Base-by-base conservation (phyloP, 78 protist species). In the Cavenderia fasciculata region DNA sequence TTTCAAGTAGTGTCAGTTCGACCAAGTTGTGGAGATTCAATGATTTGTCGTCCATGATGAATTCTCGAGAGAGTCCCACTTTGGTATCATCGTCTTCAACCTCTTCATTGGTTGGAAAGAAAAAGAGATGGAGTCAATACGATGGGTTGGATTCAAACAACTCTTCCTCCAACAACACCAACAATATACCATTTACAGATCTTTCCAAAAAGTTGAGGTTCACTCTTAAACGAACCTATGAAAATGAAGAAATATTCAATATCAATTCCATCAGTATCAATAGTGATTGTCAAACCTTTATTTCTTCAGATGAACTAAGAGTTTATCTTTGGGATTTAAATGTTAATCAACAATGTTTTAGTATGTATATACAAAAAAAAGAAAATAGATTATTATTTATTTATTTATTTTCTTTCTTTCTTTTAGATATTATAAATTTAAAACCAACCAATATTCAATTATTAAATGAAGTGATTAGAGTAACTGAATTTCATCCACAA, bases 261-360 rank as follows among this genome's bases (percentile, higher is more conserved):
- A 31, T 82, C 19, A 82, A 82, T 40, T 82, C 90, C 2, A 66
- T 82, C 7, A 82, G 90, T 82, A 49, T 82, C 33, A 82, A 82
- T 56, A 82, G 90, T 56, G 90, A 82, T 27, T 47, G 90, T 43
- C 72, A 82, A 16, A 82, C 90, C n/a, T 82, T 82, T 43, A 56
- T 82, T 25, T 82, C 90, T 5, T 82, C 90, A 4, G 90, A 82
- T 56, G 90, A 82, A 56, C 56, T 82, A 12, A 82, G 90, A 82
- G 78, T 82, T 12, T 82, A 82, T 33, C 70, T 82, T 31, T 82
- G 90, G 90, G 90, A 82, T 82, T 43, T 82, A 52, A 82, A 82
- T 68, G 65, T 49, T 68, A 40, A 51, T 29, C 73, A 82, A 51
- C 74, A 78, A 57, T 82, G 69, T 43, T 82, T 31, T 29, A 82